Percentiles rank a stretch among this genome's conserved stretches.
These are phyloP conservation scores for Chaetomium olivaceum DNA, from an alignment of 2,329 filamentous ascomycete genomes.

Conservation along the genomic window DNA sequence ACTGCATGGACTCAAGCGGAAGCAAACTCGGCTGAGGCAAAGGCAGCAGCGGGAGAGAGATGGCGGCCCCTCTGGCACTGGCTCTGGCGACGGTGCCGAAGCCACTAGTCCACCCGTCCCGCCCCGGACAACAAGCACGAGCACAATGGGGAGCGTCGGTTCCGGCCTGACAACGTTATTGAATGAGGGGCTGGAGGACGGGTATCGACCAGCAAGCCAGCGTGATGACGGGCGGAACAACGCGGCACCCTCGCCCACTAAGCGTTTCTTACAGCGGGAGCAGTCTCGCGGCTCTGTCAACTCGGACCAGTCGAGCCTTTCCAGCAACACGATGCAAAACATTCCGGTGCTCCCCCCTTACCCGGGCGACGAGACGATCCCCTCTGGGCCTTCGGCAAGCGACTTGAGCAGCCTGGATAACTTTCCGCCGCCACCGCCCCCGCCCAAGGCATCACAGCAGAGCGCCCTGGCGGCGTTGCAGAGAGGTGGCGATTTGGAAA, in stretches of 20 bases:
- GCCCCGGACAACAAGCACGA: constrained; percentile 58
- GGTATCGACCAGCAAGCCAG: constrained; percentile 47
- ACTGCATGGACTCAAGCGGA: constrained; percentile 92
- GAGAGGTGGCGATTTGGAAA: constrained; percentile 86
- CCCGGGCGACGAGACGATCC: constrained; percentile 59
- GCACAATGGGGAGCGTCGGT: constrained; percentile 57
- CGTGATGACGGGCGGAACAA: constrained; percentile 37
- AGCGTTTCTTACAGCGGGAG: constrained; percentile 53
- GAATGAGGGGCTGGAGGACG: constrained; percentile 59
- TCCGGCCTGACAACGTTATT: constrained; percentile 60
- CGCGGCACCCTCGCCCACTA: constrained; percentile 48
- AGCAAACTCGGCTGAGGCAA: constrained; percentile 82
- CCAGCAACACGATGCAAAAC: constrained; percentile 74
- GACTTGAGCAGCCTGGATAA: constrained; percentile 60
- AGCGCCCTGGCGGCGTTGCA: constrained; percentile 90
- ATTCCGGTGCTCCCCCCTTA: constrained; percentile 75
- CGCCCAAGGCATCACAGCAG: constrained; percentile 79
- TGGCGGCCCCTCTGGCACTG: constrained; percentile 37
- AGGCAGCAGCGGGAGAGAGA: constrained; percentile 60
- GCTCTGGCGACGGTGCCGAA: constrained; percentile 33
- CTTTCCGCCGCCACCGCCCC: constrained; percentile 74
- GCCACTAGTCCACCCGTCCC: constrained; percentile 45
- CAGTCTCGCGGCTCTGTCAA: constrained; percentile 52
- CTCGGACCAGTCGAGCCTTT: constrained; percentile 66
- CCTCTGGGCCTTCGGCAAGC: constrained; percentile 45